phyloP scores from a whole-genome alignment of 2,329 filamentous ascomycete species.

The Colletotrichum musae region DNA sequence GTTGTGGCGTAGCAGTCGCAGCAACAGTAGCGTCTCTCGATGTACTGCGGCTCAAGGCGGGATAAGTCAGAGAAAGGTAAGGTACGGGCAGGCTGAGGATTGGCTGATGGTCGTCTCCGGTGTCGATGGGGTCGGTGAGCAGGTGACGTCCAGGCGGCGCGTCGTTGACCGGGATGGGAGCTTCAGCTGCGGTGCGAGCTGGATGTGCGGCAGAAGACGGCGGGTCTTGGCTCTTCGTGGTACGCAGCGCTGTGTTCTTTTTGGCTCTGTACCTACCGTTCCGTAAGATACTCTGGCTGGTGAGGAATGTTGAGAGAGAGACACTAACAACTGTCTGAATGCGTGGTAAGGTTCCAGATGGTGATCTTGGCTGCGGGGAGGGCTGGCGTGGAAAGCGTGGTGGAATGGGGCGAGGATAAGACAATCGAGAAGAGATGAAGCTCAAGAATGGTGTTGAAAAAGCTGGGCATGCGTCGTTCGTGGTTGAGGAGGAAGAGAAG shows the following conservation, averaged over 20 bases:
- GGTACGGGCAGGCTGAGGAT: neutral
- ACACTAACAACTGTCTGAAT: neutral
- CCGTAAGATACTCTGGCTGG: no score
- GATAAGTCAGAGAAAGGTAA: neutral
- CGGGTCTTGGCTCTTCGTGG: conserved; percentile 14
- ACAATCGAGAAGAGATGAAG: conserved; percentile 25
- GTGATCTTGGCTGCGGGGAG: conserved; percentile 27
- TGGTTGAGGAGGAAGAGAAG: neutral
- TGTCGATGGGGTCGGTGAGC: conserved; percentile 28
- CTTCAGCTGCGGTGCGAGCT: neutral
- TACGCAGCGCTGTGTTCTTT: no score
- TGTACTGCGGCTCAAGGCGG: conserved; percentile 3
- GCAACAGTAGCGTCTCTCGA: neutral
- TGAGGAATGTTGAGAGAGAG: conserved; percentile 11
- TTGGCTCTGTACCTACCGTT: no score
- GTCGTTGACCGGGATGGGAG: conserved; percentile 31
- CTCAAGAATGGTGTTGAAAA: conserved; percentile 25
- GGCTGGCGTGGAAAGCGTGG: conserved; percentile 3
- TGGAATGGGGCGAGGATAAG: conserved; percentile 28
- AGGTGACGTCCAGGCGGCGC: conserved; percentile 24
- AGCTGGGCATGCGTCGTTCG: conserved; percentile 34
- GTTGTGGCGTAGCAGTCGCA: conserved; percentile 31
- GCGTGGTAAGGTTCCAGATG: neutral
- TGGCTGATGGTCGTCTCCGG: neutral
- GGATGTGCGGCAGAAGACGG: conserved; percentile 11